These are phyloP conservation scores for Diutina catenulata DNA, from an alignment of 1,139 yeast species.

Conservation along the genomic window DNA sequence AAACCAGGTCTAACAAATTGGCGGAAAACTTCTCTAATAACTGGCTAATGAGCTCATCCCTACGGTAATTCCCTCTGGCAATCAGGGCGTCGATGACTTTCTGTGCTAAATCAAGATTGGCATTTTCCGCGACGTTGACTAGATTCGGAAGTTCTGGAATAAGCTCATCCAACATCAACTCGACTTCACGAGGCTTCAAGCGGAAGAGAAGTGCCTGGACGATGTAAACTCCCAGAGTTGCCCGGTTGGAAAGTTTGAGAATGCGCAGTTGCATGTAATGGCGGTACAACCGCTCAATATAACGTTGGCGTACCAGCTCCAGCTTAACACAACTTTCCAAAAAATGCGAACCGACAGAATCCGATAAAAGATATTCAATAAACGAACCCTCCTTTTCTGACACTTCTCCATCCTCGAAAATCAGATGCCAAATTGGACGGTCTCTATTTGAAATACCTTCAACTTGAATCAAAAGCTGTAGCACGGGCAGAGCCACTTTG, in stretches of 20 bases:
- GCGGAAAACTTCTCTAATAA: slow-evolving; percentile 51
- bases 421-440: slow-evolving; percentile 51
- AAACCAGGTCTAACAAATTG: slow-evolving; percentile 45
- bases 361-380: slow-evolving; percentile 74
- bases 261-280: slow-evolving; percentile 67
- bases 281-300: slow-evolving; percentile 57
- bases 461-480: slow-evolving; percentile 69
- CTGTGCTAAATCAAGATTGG: slow-evolving; percentile 61
- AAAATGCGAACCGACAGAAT: slow-evolving; percentile 87
- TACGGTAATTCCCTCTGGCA: slow-evolving; percentile 44
- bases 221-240: slow-evolving; percentile 75
- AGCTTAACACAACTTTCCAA: slow-evolving; percentile 56
- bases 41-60: slow-evolving; percentile 53
- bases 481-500: slow-evolving; percentile 76
- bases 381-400: slow-evolving; percentile 61
- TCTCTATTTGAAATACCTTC: slow-evolving; percentile 72
- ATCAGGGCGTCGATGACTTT: slow-evolving; percentile 60
- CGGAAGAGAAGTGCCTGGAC: slow-evolving; percentile 57
- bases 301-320: slow-evolving; percentile 52
- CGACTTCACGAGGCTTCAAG: slow-evolving; percentile 46
- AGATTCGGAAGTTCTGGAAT: slow-evolving; percentile 56
- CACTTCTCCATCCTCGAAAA: slow-evolving; percentile 19
- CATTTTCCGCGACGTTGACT: slow-evolving; percentile 36
- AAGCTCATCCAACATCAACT: slow-evolving; percentile 53
- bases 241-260: slow-evolving; percentile 61